Percentiles rank a stretch among this genome's conserved stretches.
Conservation (phyloP, 805 yeast species). For the Teunomyces panamensis region DNA sequence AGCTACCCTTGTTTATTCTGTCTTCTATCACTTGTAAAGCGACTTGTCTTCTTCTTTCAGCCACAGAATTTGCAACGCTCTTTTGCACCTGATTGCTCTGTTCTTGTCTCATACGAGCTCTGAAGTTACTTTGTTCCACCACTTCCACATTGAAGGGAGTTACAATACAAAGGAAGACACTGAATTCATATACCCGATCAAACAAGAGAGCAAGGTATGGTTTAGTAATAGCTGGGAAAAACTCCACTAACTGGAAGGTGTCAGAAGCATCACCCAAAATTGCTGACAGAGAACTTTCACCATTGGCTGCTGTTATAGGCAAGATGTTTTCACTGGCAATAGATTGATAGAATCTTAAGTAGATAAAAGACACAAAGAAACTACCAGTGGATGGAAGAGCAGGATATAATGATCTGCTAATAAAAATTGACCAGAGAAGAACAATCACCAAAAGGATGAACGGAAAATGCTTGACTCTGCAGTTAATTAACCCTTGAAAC, state of each 20-base stretch:
- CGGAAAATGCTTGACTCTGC: slow-evolving; percentile 64
- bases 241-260: slow-evolving; percentile 76
- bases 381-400: slow-evolving; percentile 54
- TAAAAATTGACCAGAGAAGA: slow-evolving; percentile 30
- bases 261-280: slow-evolving; percentile 86
- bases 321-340: slow-evolving; percentile 53
- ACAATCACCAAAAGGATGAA: slow-evolving; percentile 39
- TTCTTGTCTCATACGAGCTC: slow-evolving; percentile 62
- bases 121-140: slow-evolving; percentile 68
- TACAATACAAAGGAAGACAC: slow-evolving; percentile 45
- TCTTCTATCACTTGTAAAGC: slow-evolving; percentile 75
- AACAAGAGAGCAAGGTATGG: slow-evolving; percentile 53
- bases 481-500: slow-evolving; percentile 42
- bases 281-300: slow-evolving; percentile 20
- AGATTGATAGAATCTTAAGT: slow-evolving; percentile 73
- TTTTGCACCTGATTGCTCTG: slow-evolving; percentile 42
- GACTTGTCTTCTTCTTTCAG: slow-evolving; percentile 74
- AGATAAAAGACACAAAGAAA: slow-evolving; percentile 70
- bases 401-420: slow-evolving; percentile 43
- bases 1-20: slow-evolving; percentile 37
- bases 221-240: slow-evolving; percentile 69
- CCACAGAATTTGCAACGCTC: slow-evolving; percentile 46
- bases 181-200: slow-evolving; percentile 31
- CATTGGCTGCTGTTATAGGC: slow-evolving; percentile 39
- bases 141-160: slow-evolving; percentile 66